Conservation (phyloP, 768 basidiomycete species). For the Rossbeevera mucosa region DNA sequence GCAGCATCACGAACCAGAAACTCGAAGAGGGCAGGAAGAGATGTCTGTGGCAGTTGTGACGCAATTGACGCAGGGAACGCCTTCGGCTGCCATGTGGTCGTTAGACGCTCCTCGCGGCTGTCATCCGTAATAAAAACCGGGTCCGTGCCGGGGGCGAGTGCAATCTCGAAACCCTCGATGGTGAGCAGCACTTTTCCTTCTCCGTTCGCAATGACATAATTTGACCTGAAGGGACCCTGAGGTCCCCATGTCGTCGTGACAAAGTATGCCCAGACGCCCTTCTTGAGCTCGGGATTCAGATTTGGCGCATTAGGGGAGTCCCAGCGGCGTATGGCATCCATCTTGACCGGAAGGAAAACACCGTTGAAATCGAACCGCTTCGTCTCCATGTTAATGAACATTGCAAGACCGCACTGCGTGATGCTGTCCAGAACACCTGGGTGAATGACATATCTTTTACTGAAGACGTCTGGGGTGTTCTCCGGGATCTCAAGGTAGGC, state of each 20-base stretch:
- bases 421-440: slow-evolving; percentile 33
- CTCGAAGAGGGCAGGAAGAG: slow-evolving; percentile 16
- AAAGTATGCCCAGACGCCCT: slow-evolving; percentile 30
- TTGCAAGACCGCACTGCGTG: slow-evolving; percentile 29
- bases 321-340: slow-evolving; percentile 29
- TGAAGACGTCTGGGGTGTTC: slow-evolving; percentile 26
- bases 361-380: slow-evolving; percentile 31
- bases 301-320: slow-evolving; percentile 22
- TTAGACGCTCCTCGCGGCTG: slow-evolving; percentile 28
- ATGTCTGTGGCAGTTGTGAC: not conserved
- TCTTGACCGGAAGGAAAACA: slow-evolving; percentile 30
- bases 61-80: slow-evolving; percentile 21
- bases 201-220: slow-evolving; percentile 28
- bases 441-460: slow-evolving; percentile 29
- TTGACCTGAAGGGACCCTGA: slow-evolving; percentile 18
- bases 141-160: slow-evolving; percentile 27
- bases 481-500: slow-evolving; percentile 21
- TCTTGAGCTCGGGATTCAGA: slow-evolving; percentile 25
- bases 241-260: slow-evolving; percentile 22
- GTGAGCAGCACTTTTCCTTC: slow-evolving; percentile 31
- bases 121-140: slow-evolving; percentile 23
- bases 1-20: slow-evolving; percentile 15
- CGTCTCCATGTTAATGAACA: slow-evolving; percentile 28
- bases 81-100: slow-evolving; percentile 31
- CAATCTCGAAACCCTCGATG: slow-evolving; percentile 33